phyloP scores from a whole-genome alignment of 2,329 filamentous ascomycete genomes.

The Alternaria angustiovoidea region DNA sequence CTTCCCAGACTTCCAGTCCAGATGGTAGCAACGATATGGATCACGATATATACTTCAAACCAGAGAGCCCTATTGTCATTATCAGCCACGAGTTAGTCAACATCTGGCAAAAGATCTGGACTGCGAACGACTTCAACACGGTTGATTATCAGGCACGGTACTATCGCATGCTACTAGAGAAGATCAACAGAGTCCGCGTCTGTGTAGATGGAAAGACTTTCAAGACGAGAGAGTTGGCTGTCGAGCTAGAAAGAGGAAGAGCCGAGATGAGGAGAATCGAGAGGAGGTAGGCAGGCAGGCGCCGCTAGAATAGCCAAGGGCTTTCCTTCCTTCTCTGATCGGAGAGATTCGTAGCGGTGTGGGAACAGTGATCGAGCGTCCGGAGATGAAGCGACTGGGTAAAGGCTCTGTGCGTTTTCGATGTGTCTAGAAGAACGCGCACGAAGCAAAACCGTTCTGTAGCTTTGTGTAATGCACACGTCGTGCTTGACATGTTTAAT shows the following conservation, averaged over 20 bases:
- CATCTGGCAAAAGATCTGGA: slow-evolving; percentile 48
- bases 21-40: neutral
- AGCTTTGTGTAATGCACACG: slow-evolving; percentile 2
- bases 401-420: slow-evolving; percentile 6
- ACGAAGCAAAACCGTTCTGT: slow-evolving; percentile 4
- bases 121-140: slow-evolving; percentile 33
- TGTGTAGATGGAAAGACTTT: slow-evolving; percentile 41
- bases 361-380: neutral
- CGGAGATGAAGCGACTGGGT: slow-evolving; percentile 4
- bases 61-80: neutral
- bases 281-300: slow-evolving; percentile 28
- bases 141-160: slow-evolving; percentile 20
- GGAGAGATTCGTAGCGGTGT: slow-evolving; percentile 1
- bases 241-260: slow-evolving; percentile 45
- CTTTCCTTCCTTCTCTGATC: slow-evolving; percentile 2
- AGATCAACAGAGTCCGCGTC: slow-evolving; percentile 41
- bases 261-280: slow-evolving; percentile 40
- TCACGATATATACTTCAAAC: neutral
- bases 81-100: slow-evolving; percentile 31
- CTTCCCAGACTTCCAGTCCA: neutral
- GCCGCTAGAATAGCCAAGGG: neutral
- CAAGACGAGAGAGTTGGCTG: slow-evolving; percentile 37
- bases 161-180: slow-evolving; percentile 39
- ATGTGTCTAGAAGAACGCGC: slow-evolving; percentile 4
- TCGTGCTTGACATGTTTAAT: neutral